Percentiles rank a stretch among this genome's conserved stretches.
phyloP scores from a whole-genome alignment of 108 stramenopile species.

The Skeletonema grethae region DNA sequence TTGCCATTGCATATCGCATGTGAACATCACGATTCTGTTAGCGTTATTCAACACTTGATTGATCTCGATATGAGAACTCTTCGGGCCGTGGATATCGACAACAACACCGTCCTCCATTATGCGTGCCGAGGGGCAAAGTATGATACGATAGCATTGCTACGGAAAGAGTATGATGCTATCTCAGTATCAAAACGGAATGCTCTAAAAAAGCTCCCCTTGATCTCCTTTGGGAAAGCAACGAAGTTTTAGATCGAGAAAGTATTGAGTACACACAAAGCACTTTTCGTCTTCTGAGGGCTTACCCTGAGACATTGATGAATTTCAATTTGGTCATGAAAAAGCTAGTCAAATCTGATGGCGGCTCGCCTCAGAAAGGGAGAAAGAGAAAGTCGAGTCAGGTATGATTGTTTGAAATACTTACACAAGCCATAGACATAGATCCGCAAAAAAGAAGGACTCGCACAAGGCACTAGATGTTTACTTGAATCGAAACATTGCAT shows the following conservation, averaged over 20 bases:
- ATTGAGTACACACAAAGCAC: neutral
- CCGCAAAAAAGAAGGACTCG: too few relatives aligned
- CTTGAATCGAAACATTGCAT: too few relatives aligned
- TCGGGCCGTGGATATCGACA: neutral
- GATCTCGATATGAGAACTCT: neutral
- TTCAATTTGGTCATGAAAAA: neutral
- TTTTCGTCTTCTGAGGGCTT: neutral
- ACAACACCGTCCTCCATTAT: constrained; percentile 3
- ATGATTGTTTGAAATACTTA: too few relatives aligned
- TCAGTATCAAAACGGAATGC: neutral
- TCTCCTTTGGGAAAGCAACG: neutral
- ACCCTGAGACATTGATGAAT: neutral
- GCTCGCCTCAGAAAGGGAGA: too few relatives aligned
- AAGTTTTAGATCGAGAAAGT: neutral
- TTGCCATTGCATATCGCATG: constrained; percentile 1
- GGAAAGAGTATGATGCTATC: neutral
- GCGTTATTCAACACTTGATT: neutral
- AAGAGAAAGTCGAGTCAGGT: too few relatives aligned
- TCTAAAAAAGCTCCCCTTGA: neutral
- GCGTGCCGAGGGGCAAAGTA: neutral
- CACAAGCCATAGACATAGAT: too few relatives aligned
- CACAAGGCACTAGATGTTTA: too few relatives aligned
- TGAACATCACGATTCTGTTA: neutral
- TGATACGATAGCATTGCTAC: neutral
- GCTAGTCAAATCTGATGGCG: too few relatives aligned